These are phyloP conservation scores for Geotrichum phurueaensis DNA, from an alignment of 1,139 yeast species.

Conservation along the genomic window DNA sequence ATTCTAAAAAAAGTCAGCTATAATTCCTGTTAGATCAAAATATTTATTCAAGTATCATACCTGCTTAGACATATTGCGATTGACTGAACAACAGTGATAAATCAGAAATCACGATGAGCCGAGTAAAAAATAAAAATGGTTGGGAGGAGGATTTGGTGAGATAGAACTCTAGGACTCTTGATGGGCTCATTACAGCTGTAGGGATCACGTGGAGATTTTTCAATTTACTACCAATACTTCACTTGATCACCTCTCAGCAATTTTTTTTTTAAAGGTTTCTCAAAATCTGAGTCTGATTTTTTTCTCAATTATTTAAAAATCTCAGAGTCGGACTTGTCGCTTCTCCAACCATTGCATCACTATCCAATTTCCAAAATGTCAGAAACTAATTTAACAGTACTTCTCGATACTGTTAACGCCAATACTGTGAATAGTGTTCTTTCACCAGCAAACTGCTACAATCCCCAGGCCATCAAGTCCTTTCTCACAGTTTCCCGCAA, in stretches of 20 bases:
- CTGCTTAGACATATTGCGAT: background rate
- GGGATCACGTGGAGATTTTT: background rate
- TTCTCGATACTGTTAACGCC: background rate
- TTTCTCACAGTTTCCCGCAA: conserved; percentile 27
- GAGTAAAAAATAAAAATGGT: background rate
- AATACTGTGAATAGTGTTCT: conserved; percentile 20
- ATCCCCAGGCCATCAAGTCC: conserved; percentile 25
- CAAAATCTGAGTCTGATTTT: background rate
- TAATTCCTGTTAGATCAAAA: conserved; percentile 2
- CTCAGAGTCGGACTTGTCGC: background rate
- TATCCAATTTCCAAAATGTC: background rate
- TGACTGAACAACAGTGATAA: background rate
- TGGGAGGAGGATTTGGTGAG: background rate
- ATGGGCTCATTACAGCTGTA: background rate
- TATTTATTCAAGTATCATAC: background rate
- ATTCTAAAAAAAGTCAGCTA: background rate
- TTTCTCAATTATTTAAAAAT: background rate
- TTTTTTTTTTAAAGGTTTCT: background rate
- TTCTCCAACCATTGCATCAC: background rate
- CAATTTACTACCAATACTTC: background rate
- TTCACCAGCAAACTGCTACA: conserved; percentile 26
- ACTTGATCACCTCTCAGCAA: too few species aligned
- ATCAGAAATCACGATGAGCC: background rate
- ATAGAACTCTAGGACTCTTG: background rate
- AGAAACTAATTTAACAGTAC: background rate